Evolutionary conservation across 2,329 filamentous ascomycete genomes (phyloP).

Genomic region (Scedosporium boydii): DNA sequence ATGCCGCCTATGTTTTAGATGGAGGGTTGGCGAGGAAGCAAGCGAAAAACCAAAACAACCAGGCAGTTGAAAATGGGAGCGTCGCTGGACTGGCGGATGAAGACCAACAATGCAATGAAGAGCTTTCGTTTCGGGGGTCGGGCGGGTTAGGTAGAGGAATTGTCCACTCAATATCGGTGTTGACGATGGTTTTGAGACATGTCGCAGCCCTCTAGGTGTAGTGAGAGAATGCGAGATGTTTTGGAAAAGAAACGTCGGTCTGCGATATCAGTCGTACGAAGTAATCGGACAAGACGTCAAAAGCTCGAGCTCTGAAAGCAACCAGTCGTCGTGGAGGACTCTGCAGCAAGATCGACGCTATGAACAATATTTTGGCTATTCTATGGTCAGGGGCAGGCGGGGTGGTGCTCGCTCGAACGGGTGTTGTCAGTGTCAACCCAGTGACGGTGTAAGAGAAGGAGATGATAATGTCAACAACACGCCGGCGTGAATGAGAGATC

Average conservation of each 20-base stretch:
- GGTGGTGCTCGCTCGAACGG: neutral
- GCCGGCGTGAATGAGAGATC: neutral
- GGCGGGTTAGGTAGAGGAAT: neutral
- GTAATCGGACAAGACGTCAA: neutral
- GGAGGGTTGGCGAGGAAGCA: neutral
- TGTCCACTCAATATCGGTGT: neutral
- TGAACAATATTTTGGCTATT: neutral
- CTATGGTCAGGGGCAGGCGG: too few relatives aligned
- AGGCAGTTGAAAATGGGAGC: neutral
- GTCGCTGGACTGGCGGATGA: neutral
- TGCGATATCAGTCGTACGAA: neutral
- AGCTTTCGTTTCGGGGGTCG: neutral
- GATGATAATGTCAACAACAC: neutral
- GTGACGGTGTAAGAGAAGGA: neutral
- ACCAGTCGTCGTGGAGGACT: neutral
- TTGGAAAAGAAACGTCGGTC: neutral
- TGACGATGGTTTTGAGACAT: neutral
- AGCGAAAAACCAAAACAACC: neutral
- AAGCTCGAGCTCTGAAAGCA: neutral
- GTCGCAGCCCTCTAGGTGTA: neutral
- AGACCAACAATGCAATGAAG: neutral
- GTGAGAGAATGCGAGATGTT: neutral
- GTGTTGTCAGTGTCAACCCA: neutral
- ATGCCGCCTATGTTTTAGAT: neutral
- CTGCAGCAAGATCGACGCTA: neutral